Percentiles rank a stretch among this genome's conserved stretches.
Evolutionary conservation across 495 filamentous ascomycete species (phyloP).

Genomic region (Aspergillus sclerotioniger): DNA sequence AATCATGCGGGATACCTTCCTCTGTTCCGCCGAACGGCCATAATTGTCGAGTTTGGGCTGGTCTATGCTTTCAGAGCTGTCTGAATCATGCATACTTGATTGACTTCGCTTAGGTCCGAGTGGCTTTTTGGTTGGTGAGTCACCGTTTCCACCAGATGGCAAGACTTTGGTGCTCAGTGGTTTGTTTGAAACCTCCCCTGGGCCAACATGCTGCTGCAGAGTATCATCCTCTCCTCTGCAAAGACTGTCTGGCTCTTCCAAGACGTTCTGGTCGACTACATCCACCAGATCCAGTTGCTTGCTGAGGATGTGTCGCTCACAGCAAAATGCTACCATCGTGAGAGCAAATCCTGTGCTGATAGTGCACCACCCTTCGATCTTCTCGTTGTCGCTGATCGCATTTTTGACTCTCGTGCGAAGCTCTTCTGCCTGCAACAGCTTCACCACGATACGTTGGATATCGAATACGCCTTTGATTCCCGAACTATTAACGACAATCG

Average conservation of each 20-base stretch:
- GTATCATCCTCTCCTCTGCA: background rate
- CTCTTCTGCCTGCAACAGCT: slow-evolving; percentile 12
- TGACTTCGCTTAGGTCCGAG: background rate
- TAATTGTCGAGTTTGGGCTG: slow-evolving; percentile 3
- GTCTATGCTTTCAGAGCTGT: background rate
- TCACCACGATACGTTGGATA: slow-evolving; percentile 20
- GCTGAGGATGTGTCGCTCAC: slow-evolving; percentile 11
- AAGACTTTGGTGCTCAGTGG: background rate
- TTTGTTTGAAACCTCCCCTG: background rate
- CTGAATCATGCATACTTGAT: background rate
- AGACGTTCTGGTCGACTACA: slow-evolving; percentile 11
- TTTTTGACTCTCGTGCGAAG: slow-evolving; percentile 15
- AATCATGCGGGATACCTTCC: slow-evolving; percentile 36
- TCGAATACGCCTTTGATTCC: slow-evolving; percentile 22
- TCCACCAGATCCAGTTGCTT: slow-evolving; percentile 17
- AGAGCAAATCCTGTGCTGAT: slow-evolving; percentile 19
- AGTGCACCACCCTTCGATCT: slow-evolving; percentile 22
- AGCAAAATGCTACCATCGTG: slow-evolving; percentile 17
- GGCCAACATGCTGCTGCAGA: background rate
- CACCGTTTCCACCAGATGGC: background rate
- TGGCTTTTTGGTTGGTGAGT: background rate
- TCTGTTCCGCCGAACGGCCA: slow-evolving; percentile 21
- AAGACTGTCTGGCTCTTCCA: background rate
- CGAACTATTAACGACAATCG: slow-evolving; percentile 17
- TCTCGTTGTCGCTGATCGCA: slow-evolving; percentile 12